phyloP scores from a whole-genome alignment of 1,139 yeast species.

The Geotrichum restrictum region DNA sequence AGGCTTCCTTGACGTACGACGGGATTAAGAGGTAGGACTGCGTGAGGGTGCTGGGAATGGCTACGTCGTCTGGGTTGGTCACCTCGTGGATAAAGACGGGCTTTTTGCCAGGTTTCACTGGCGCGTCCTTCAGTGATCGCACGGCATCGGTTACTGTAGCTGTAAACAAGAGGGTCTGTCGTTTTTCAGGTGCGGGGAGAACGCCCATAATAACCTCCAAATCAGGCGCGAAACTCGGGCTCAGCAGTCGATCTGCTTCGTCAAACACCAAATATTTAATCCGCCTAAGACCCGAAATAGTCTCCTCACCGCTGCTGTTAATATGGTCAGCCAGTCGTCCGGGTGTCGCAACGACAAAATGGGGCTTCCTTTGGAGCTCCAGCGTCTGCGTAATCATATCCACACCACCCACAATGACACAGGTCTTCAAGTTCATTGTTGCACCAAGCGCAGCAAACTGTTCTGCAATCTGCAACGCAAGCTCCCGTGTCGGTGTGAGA shows the following conservation, averaged over 20 bases:
- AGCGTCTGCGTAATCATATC: constrained; percentile 85
- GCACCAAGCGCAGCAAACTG: constrained; percentile 94
- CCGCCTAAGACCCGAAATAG: constrained; percentile 70
- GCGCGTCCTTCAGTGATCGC: constrained; percentile 67
- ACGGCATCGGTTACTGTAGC: constrained; percentile 97
- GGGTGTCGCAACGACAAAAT: constrained; percentile 94
- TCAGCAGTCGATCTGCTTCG: constrained; percentile 90
- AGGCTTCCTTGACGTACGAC: constrained; percentile 85
- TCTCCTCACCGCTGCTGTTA: constrained; percentile 82
- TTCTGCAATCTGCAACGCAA: constrained; percentile 94
- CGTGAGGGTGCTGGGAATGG: constrained; percentile 70
- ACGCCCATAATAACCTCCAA: constrained; percentile 62
- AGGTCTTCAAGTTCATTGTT: constrained; percentile 72
- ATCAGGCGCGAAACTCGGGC: constrained; percentile 79
- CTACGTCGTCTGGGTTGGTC: constrained; percentile 60
- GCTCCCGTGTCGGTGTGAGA: constrained; percentile 89
- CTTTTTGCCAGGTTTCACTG: constrained; percentile 56
- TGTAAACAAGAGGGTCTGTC: constrained; percentile 88
- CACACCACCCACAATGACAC: constrained; percentile 90
- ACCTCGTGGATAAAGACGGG: constrained; percentile 78
- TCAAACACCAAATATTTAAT: constrained; percentile 81
- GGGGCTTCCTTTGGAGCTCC: constrained; percentile 78
- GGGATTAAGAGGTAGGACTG: constrained; percentile 61
- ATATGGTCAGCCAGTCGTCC: constrained; percentile 95
- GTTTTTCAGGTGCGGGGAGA: constrained; percentile 62